Conservation (phyloP, 2,329 filamentous ascomycete genomes). For the Penicillium sp. region DNA sequence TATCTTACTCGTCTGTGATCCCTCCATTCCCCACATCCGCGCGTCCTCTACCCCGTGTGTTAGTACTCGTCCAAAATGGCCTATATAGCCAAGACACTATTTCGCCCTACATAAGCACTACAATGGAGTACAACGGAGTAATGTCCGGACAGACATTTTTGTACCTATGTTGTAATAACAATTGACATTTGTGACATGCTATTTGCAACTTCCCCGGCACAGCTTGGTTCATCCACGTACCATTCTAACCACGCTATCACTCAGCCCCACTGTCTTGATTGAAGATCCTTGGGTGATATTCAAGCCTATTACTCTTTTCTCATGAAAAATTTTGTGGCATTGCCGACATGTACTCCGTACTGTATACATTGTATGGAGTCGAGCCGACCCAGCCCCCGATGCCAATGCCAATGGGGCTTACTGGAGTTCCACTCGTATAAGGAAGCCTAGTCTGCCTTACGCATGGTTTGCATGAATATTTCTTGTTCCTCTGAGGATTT, state of each 20-base stretch:
- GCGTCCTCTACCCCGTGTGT: slow-evolving; percentile 13
- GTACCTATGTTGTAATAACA: not conserved
- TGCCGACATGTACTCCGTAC: not conserved
- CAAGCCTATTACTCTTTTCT: not conserved
- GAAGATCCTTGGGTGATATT: not conserved
- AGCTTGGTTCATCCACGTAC: not conserved
- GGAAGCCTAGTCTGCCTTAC: not conserved
- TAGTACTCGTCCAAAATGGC: not conserved
- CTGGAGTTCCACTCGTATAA: not conserved
- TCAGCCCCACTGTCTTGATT: not conserved
- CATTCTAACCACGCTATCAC: not conserved
- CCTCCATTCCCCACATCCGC: slow-evolving; percentile 21
- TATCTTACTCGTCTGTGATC: slow-evolving; percentile 12
- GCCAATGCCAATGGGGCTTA: not conserved
- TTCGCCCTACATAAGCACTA: not conserved
- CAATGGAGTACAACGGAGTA: not conserved
- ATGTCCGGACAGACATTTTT: not conserved
- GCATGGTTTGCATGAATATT: not conserved
- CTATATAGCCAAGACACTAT: slow-evolving; percentile 1
- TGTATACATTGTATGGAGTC: not conserved
- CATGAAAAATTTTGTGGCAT: not conserved
- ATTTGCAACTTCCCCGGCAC: not conserved
- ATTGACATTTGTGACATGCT: not conserved
- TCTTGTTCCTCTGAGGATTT: not conserved
- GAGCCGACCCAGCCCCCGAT: not conserved